These are phyloP conservation scores for Irpex sp. DNA, from an alignment of 1,284 basidiomycete genomes.

Conservation along the genomic window DNA sequence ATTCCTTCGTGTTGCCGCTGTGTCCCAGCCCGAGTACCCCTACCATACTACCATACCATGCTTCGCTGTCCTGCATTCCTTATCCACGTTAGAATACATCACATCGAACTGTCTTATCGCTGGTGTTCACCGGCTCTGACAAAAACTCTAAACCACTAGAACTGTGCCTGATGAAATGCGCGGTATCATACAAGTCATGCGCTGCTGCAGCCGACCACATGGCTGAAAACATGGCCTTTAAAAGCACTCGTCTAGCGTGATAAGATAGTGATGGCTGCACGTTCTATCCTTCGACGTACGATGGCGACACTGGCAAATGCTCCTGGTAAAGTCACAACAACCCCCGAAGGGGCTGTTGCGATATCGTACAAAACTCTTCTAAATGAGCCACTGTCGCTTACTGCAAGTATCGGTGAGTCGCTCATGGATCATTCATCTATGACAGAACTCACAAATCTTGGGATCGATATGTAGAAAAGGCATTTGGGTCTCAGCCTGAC, in stretches of 20 bases:
- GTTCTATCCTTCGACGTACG: slow-evolving; percentile 17
- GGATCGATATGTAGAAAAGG: slow-evolving; percentile 48
- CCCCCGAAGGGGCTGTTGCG: slow-evolving; percentile 56
- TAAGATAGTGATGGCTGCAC: slow-evolving; percentile 5
- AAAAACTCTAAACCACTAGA: too few species aligned
- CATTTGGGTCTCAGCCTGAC: slow-evolving; percentile 75
- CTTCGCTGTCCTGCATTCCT: neutral
- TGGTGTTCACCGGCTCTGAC: neutral
- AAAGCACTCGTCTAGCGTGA: neutral
- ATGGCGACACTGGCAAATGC: slow-evolving; percentile 21
- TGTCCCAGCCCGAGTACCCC: neutral
- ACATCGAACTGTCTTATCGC: neutral
- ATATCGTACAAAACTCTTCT: slow-evolving; percentile 68
- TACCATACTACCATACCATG: neutral
- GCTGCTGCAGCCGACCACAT: neutral
- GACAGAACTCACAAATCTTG: neutral
- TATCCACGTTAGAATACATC: neutral
- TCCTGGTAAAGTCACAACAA: slow-evolving; percentile 31
- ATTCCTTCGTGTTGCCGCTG: neutral
- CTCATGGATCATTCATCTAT: neutral
- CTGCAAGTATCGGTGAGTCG: slow-evolving; percentile 56
- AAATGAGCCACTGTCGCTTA: slow-evolving; percentile 55
- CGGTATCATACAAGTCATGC: too few species aligned
- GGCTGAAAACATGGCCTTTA: neutral
- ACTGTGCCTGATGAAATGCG: too few species aligned